These are phyloP conservation scores for Cyberlindnera subsufficiens DNA, from an alignment of 805 yeast species.

Conservation along the genomic window DNA sequence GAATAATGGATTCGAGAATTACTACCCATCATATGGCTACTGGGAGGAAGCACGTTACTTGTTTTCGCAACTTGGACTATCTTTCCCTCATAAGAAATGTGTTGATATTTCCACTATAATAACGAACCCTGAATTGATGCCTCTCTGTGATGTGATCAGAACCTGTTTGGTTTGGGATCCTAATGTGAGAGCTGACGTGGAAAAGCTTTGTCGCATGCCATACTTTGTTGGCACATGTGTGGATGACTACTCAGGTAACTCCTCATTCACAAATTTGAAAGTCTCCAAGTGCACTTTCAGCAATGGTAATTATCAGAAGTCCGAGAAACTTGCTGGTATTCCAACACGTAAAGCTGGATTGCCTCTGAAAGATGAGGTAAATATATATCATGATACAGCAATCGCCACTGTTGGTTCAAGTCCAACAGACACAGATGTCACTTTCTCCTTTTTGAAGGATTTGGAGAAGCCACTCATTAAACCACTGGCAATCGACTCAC, in stretches of 20 bases:
- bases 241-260: slow-evolving; percentile 9
- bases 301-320: slow-evolving; percentile 5
- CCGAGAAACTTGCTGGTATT: slow-evolving; percentile 13
- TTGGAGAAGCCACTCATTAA: background rate
- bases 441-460: slow-evolving; percentile 8
- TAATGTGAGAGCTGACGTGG: slow-evolving; percentile 47
- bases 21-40: slow-evolving; percentile 56
- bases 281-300: slow-evolving; percentile 1
- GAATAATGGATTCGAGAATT: slow-evolving; percentile 18
- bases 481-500: background rate
- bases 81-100: slow-evolving; percentile 53
- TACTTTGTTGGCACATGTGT: slow-evolving; percentile 48
- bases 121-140: slow-evolving; percentile 36
- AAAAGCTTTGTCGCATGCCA: slow-evolving; percentile 39
- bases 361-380: background rate
- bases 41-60: slow-evolving; percentile 62
- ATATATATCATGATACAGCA: slow-evolving; percentile 2
- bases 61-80: slow-evolving; percentile 48
- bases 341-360: background rate
- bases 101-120: slow-evolving; percentile 39
- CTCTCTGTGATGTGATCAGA: slow-evolving; percentile 34
- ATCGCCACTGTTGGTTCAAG: slow-evolving; percentile 6
- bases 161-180: slow-evolving; percentile 77
- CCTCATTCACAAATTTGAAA: background rate
- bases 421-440: background rate